Conservation (phyloP, 495 filamentous ascomycete species). For the Aspergillus affinis region DNA sequence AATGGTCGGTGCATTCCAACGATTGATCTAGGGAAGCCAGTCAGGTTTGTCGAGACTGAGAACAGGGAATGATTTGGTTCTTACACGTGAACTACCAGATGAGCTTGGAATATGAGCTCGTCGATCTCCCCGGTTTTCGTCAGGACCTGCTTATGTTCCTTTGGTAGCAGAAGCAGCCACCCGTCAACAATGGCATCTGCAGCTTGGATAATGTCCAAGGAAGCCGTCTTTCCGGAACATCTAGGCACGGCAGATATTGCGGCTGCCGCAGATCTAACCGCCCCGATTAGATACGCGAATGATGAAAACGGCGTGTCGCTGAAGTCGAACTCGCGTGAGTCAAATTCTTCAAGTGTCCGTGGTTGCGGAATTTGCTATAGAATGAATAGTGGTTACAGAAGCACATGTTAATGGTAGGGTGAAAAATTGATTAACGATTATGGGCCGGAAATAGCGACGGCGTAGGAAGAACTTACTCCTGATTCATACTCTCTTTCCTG, state of each 20-base stretch:
- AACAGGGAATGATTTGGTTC: background rate
- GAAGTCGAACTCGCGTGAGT: constrained; percentile 61
- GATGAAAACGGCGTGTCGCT: constrained; percentile 67
- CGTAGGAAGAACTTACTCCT: constrained; percentile 49
- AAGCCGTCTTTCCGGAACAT: background rate
- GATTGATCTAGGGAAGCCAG: constrained; percentile 20
- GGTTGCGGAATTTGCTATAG: constrained; percentile 60
- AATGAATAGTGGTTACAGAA: background rate
- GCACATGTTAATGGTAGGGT: background rate
- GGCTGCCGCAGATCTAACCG: background rate
- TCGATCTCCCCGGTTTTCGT: constrained; percentile 25
- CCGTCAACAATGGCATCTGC: constrained; percentile 22
- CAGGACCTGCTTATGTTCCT: constrained; percentile 27
- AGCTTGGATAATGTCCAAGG: background rate
- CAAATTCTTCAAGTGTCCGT: constrained; percentile 61
- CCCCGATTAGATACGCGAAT: constrained; percentile 32
- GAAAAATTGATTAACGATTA: too few relatives aligned
- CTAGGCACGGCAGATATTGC: background rate
- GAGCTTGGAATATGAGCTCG: constrained; percentile 34
- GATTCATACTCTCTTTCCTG: constrained; percentile 69
- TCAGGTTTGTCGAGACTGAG: background rate
- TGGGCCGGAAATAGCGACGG: too few relatives aligned
- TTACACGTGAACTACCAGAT: constrained; percentile 31
- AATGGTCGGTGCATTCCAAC: constrained; percentile 34
- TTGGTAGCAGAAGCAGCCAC: constrained; percentile 27